Base-by-base conservation (phyloP, 257 asterid genomes). In the Scutellaria baicalensis region DNA sequence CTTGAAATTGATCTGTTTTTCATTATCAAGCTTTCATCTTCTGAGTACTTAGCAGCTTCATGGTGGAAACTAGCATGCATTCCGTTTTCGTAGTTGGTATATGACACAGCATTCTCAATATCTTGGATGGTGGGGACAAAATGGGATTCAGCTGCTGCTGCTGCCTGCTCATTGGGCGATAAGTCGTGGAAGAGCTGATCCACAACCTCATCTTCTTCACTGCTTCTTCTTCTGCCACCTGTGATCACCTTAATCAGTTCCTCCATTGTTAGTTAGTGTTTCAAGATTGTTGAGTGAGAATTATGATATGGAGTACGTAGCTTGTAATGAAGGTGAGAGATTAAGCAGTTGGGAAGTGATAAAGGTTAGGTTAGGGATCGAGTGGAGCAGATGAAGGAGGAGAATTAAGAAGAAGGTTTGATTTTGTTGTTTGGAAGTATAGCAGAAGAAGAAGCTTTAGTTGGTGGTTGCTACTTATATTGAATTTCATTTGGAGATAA, bases 331-430 rank as follows among this genome's bases (percentile, higher is more conserved):
- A 59, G 74, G 40, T 13, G 13, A 21, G 13, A 21, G 2, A 23
- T 23, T 23, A 76, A 35, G 52, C 20, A 17, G 65, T 16, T 47
- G 69, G 27, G 17, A 8, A 58, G 56, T 56, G 54, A 38, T 20
- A 35, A 56, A 58, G 73, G 77, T 65, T 78, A 72, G 79, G 82
- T 80, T 72, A 38, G 23, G 73, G 85, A n/a, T n/a, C n/a, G n/a
- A 91, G 93, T 84, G 96, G 97, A 91, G 97, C 48, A 83, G 97
- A 87, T 91, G 84, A 71, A 79, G 89, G 31, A 31, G 43, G n/a
- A 68, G 66, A 78, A 71, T 4, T 1, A 27, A 23, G 27, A 23
- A 23, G 27, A 23, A 78, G 82, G 72, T 74, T 72, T 76, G 45
- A 75, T 76, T 73, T 68, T 71, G 59, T 64, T 75, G 42, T 77